Percentiles rank a stretch among this genome's conserved stretches.
These are phyloP conservation scores for Spinacia oleracea DNA, from an alignment of 179 eudicot species.

Conservation along the genomic window DNA sequence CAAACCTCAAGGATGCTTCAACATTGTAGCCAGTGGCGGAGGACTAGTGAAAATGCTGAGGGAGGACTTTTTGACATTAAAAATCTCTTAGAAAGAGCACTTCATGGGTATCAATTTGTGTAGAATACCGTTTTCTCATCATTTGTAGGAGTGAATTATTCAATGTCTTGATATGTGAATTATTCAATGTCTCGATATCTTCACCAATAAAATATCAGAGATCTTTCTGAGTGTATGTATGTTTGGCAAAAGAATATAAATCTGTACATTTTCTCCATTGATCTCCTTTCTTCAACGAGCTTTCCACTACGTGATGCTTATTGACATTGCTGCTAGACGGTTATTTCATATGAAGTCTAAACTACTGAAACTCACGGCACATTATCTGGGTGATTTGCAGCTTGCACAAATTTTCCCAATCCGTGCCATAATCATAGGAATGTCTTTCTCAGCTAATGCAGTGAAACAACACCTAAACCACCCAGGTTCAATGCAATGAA, in stretches of 20 bases:
- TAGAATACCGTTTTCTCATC: conserved; percentile 15
- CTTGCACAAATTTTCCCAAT: conserved; percentile 44
- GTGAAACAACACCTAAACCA: conserved; percentile 92
- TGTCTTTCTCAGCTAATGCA: conserved; percentile 54
- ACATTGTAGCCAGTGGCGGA: conserved; percentile 39
- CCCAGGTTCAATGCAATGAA: conserved; percentile 89
- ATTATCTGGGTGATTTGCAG: conserved; percentile 36
- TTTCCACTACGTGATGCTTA: not conserved
- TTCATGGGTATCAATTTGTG: not conserved
- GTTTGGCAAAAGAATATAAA: not conserved
- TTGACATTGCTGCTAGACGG: not conserved
- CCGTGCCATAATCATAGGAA: conserved; percentile 53
- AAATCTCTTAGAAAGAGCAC: conserved; percentile 34
- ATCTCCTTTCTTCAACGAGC: not conserved
- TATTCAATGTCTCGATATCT: conserved; percentile 7
- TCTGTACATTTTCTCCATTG: conserved; percentile 4
- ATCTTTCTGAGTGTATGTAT: not conserved
- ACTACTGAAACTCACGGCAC: not conserved
- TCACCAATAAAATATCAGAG: conserved; percentile 6
- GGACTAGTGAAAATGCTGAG: conserved; percentile 40
- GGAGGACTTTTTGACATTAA: conserved; percentile 51
- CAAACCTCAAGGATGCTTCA: conserved; percentile 59
- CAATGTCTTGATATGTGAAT: not conserved
- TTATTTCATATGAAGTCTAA: not conserved
- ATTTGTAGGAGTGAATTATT: conserved; percentile 16